Evolutionary conservation across 129 eudicot genomes (phyloP).

Genomic region (Escallonia rubra): DNA sequence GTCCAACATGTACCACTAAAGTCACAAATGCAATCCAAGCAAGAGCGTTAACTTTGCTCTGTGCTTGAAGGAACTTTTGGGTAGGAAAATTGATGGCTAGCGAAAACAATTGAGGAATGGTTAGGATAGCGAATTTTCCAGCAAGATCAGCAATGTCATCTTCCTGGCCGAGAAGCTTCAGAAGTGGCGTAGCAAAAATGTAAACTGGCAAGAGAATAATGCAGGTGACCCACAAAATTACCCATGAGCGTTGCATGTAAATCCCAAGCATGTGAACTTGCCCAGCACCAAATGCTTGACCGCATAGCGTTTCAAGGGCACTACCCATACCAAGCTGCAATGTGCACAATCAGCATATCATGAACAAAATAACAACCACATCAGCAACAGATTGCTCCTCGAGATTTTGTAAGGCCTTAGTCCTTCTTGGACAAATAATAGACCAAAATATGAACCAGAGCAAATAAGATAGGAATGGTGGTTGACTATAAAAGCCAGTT

Average conservation of each 20-base stretch:
- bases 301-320: slow-evolving; percentile 67
- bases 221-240: slow-evolving; percentile 37
- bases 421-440: too few species aligned
- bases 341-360: not conserved
- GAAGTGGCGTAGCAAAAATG: slow-evolving; percentile 53
- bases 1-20: slow-evolving; percentile 21
- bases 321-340: slow-evolving; percentile 79
- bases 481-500: too few species aligned
- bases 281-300: slow-evolving; percentile 70
- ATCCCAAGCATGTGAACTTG: slow-evolving; percentile 54
- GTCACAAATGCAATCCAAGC: slow-evolving; percentile 41
- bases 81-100: slow-evolving; percentile 46
- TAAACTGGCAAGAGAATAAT: slow-evolving; percentile 39
- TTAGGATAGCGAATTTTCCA: slow-evolving; percentile 32
- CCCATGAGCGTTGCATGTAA: slow-evolving; percentile 66
- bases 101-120: slow-evolving; percentile 54
- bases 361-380: too few species aligned
- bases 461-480: too few species aligned
- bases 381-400: too few species aligned
- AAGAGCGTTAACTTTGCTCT: slow-evolving; percentile 50
- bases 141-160: slow-evolving; percentile 47
- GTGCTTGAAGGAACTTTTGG: slow-evolving; percentile 68
- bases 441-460: too few species aligned
- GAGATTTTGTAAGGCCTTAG: too few species aligned
- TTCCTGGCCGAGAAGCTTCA: slow-evolving; percentile 50